Evolutionary conservation across 371 early-diverging fungal genomes (phyloP), one percentile per base, ranked within the genome.

Genomic region (Mortierella sp.): DNA sequence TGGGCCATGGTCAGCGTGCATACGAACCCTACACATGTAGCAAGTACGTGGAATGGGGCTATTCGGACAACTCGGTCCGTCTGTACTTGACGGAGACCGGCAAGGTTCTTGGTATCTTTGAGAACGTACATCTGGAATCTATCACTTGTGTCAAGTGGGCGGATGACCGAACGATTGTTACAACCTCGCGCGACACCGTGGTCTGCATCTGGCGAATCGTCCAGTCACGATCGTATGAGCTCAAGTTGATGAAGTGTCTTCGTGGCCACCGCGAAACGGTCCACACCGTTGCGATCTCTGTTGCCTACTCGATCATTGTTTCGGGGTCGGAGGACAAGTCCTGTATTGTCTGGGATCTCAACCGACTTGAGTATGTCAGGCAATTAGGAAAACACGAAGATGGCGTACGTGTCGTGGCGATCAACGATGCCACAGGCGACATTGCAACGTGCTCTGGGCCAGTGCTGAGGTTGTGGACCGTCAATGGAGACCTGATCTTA

Each of bases 321-420:
- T 88, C 84, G 24, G 92, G 92, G 0, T 87, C 91, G 8, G 82
- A 91, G 83, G 93, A 92, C 73, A 85, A 85, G 65, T 84, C 85
- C 3, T 88, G 85, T 1, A 89, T 92, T 53, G 69, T 92, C 9
- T 92, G 93, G 93, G 93, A 92, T 65, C 65, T 91, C 56, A 92
- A 91, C 53, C 82, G 91, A 24, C 80, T 82, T 67, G 83, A 86
- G 48, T 92, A 91, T 68, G 85, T 91, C 4, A 82, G 88, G 8
- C 84, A 87, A 8, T 66, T 92, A 1, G 54, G 63, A 13, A 82
- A 84, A 6, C 89, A 91, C 58, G 90, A 89, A 29, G 82, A 77
- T 46, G 79, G 84, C 3, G 85, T 91, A 9, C 81, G 86, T 8
- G 74, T 81, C 25, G 82, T 89, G 8, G 72, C 82, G 1, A 83